Base-by-base conservation (phyloP, 345 rosid species). In the Populus euphratica region DNA sequence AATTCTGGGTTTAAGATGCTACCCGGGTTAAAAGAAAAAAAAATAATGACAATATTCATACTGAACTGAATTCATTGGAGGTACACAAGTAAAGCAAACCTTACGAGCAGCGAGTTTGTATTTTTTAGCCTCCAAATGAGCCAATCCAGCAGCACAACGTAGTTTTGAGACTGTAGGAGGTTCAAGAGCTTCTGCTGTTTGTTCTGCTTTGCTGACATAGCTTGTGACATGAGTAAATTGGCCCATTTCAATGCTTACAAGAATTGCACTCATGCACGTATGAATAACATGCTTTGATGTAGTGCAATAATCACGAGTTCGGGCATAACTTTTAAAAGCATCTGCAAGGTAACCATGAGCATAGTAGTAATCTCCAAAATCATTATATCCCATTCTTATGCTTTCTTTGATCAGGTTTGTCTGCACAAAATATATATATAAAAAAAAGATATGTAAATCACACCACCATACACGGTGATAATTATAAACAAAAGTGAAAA, bases 51-150 rank as follows among this genome's bases (percentile, higher is more conserved):
- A 61, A 35, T 21, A 65, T n/a, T 49, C 27, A 52, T 31, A 21
- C 38, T 14, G 39, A 65, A 62, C 29, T 16, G 25, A n/a, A 31
- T 25, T 23, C 44, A 68, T 27, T n/a, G 33, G 68, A 70, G 31
- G 21, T 17, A 67, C 66, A 71, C 2, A 65, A 81, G 39, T 75
- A 50, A 23, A 43, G 78, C 87, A 73, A 73, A 94, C 99, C 98
- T 92, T 96, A 16, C 98, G 93, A 73, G 99, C 99, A 83, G 99
- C 99, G 78, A 91, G 94, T 85, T 96, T 96, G 81, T 94, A 96
- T 84, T 96, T 96, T 80, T 83, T 94, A 29, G 87, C 77, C 78
- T 94, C 97, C 87, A 96, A 86, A 77, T 92, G 92, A 75, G 99
- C 93, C 90, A 96, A 84, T 12, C 98, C 99, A 18, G 97, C 92